Evolutionary conservation across 345 rosid species (phyloP).

Genomic region (Hypericum perforatum): DNA sequence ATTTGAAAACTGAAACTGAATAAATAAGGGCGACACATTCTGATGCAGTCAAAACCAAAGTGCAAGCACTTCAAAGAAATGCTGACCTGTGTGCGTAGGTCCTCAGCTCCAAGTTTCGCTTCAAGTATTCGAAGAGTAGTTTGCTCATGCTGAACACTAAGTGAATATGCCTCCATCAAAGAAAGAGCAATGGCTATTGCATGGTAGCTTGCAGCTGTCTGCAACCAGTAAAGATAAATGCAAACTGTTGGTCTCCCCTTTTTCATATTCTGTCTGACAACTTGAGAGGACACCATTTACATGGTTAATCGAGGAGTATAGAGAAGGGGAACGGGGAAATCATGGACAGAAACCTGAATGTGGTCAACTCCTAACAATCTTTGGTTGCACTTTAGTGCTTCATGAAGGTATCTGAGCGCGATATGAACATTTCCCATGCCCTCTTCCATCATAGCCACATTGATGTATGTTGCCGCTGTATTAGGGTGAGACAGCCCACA

Average conservation of each 20-base stretch:
- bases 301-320: neutral
- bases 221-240: constrained; percentile 8
- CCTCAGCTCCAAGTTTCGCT: constrained; percentile 87
- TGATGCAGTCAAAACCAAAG: no score
- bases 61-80: neutral
- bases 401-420: constrained; percentile 90
- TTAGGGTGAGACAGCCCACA: constrained; percentile 97
- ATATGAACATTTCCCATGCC: constrained; percentile 94
- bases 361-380: constrained; percentile 93
- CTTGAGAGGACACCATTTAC: neutral
- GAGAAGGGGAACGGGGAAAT: constrained; percentile 1
- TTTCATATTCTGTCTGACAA: neutral
- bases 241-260: neutral
- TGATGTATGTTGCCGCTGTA: constrained; percentile 95
- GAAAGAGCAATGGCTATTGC: constrained; percentile 99
- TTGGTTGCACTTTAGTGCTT: constrained; percentile 96
- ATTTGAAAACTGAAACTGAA: neutral
- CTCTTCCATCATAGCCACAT: constrained; percentile 99
- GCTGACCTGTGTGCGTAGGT: constrained; percentile 89
- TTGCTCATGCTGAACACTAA: constrained; percentile 98
- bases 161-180: constrained; percentile 82
- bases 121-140: constrained; percentile 88
- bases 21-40: neutral
- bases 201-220: constrained; percentile 99
- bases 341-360: constrained; percentile 59